Evolutionary conservation across 78 protist species (phyloP).

Genomic region (Emiliania huxleyi): DNA sequence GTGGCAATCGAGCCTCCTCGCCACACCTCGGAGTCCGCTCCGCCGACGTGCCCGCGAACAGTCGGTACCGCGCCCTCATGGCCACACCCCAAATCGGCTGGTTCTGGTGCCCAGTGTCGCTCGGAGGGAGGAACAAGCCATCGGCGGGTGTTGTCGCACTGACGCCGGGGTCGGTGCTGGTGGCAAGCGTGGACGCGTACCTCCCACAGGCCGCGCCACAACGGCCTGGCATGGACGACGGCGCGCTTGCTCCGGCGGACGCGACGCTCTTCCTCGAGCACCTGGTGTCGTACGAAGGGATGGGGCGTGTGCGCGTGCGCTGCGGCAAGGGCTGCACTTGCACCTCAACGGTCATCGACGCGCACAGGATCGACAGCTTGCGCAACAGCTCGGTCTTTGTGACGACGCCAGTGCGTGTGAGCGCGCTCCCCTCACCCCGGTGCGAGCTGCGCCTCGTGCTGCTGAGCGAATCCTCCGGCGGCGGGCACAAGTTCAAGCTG

Average conservation of each 20-base stretch:
- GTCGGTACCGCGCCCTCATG: not conserved
- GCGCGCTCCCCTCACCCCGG: not conserved
- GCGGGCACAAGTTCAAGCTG: not conserved
- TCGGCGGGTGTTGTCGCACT: not conserved
- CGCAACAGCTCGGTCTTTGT: not conserved
- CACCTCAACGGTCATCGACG: not conserved
- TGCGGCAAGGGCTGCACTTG: not conserved
- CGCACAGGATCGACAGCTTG: not conserved
- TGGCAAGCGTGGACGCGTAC: not conserved
- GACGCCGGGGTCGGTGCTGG: not conserved
- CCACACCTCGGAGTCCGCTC: too few species aligned
- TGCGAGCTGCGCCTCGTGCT: not conserved
- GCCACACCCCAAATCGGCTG: not conserved
- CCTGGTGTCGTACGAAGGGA: not conserved
- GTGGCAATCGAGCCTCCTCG: too few species aligned
- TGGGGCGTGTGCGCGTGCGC: not conserved
- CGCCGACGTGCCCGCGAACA: not conserved
- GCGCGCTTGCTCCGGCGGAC: not conserved
- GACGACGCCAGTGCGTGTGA: not conserved
- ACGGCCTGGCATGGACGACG: not conserved
- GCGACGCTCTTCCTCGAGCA: not conserved
- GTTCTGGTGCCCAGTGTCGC: not conserved
- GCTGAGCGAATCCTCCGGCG: not conserved
- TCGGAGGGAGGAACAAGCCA: not conserved
- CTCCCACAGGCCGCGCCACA: not conserved